Conservation (phyloP, 1,139 yeast genomes). For the Protomyces lactucae-debilis region DNA sequence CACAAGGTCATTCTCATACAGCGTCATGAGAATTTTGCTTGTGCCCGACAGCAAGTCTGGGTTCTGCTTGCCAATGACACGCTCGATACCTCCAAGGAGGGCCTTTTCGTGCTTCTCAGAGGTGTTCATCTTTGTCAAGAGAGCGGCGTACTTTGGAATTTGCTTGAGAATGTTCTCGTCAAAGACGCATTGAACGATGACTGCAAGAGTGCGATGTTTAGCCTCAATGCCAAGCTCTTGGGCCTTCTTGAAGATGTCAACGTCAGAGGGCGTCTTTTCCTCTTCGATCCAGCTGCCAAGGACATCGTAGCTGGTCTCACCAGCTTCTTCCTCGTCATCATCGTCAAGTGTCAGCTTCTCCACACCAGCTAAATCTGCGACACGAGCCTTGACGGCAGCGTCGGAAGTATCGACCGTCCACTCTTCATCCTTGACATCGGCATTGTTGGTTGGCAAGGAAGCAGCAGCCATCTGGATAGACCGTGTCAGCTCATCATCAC, state of each 20-base stretch:
- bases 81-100: slow-evolving; percentile 90
- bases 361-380: slow-evolving; percentile 68
- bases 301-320: slow-evolving; percentile 53
- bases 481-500: slow-evolving; percentile 69
- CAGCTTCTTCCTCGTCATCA: slow-evolving; percentile 42
- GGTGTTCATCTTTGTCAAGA: slow-evolving; percentile 64
- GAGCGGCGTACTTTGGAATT: slow-evolving; percentile 46
- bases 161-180: slow-evolving; percentile 72
- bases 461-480: slow-evolving; percentile 85
- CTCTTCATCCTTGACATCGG: slow-evolving; percentile 74
- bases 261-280: slow-evolving; percentile 65
- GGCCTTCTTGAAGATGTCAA: slow-evolving; percentile 88
- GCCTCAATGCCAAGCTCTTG: slow-evolving; percentile 68
- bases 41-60: slow-evolving; percentile 67
- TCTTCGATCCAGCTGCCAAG: slow-evolving; percentile 88
- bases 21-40: slow-evolving; percentile 73
- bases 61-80: slow-evolving; percentile 79
- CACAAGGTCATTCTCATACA: slow-evolving; percentile 77
- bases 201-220: slow-evolving; percentile 78
- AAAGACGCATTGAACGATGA: slow-evolving; percentile 83
- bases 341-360: slow-evolving; percentile 41
- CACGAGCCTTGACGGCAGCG: slow-evolving; percentile 93
- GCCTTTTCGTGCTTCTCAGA: slow-evolving; percentile 69
- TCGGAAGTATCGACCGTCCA: slow-evolving; percentile 99
- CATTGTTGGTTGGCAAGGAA: slow-evolving; percentile 50